Base-by-base conservation (phyloP, 352 stramenopile species). In the Plasmopara viticola region DNA sequence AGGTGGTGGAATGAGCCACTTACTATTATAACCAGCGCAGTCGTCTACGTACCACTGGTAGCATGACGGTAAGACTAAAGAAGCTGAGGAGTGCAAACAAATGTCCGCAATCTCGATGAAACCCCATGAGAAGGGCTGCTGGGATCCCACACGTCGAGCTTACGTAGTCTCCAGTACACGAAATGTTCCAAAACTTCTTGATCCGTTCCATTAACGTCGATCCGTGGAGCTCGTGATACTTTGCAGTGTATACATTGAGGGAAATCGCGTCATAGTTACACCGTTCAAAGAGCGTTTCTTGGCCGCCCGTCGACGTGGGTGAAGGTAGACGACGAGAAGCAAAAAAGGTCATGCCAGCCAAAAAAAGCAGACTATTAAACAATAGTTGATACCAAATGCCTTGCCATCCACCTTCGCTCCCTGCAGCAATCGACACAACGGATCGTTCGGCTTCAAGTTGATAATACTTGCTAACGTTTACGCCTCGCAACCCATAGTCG, bases 201-300 rank as follows among this genome's bases (percentile, higher is more conserved):
- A 86, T 54, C 20, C 79, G 69, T 20, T 81, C 64, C 38, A 41
- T 52, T 0, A 86, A 9, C 2, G 64, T 74, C 4, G 48, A 29
- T 2, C 68, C 77, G 3, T 64, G 41, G 25, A 90, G 66, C 35
- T 80, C 65, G 1, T 64, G 44, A 56, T 88, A 87, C 35, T 72
- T 77, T 41, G 60, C 56, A 10, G 54, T 53, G 37, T 87, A 89
- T 14, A 48, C 51, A 7, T 61, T 40, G 9, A 55, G 48, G 6
- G 72, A 57, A 0, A 87, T 53, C 28, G 78, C 62, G 38, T 88
- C 81, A 44, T 78, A 87, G 64, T 92, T 90, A 42, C 68, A 69
- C 30, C 76, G 80, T 49, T 90, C 71, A 62, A 92, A 92, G 10
- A 92, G 70, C 12, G 63, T 64, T 20, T 67, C 69, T 1, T 73